phyloP scores from a whole-genome alignment of 2,329 filamentous ascomycete species.

The Aspergillus sp. region DNA sequence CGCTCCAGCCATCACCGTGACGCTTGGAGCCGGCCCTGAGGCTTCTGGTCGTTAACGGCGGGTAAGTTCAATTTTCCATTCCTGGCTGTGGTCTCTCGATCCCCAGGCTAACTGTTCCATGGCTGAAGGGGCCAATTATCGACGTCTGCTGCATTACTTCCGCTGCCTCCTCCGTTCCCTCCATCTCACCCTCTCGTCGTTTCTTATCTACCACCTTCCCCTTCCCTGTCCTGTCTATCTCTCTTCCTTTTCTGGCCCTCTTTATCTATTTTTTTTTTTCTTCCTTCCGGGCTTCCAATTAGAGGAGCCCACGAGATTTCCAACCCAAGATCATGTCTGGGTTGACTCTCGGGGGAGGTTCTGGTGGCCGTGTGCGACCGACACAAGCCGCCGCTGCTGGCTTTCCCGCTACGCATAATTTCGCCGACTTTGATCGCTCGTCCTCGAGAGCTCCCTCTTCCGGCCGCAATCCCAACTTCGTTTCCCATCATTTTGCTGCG shows the following conservation, averaged over 20 bases:
- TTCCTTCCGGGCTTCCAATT: conserved; percentile 14
- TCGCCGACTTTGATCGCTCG: conserved; percentile 24
- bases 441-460: conserved; percentile 12
- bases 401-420: conserved; percentile 27
- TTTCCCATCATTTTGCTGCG: conserved; percentile 7
- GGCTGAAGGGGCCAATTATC: conserved; percentile 3
- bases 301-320: conserved; percentile 13
- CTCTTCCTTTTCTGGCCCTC: conserved; percentile 7
- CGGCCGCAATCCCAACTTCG: background rate
- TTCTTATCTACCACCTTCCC: conserved; percentile 5
- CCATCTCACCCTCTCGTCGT: conserved; percentile 6
- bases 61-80: conserved; percentile 31
- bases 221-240: conserved; percentile 2
- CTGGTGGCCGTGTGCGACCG: conserved; percentile 37
- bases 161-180: background rate
- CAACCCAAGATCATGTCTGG: conserved; percentile 31
- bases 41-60: conserved; percentile 32
- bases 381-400: conserved; percentile 27
- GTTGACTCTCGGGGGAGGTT: conserved; percentile 37
- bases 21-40: conserved; percentile 2
- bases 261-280: conserved; percentile 5
- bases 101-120: conserved; percentile 5
- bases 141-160: background rate
- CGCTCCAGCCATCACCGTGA: background rate
- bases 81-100: background rate